Base-by-base conservation (phyloP, 2,329 filamentous ascomycete genomes). In the Ophiognomonia clavigignenti-juglandacearum region DNA sequence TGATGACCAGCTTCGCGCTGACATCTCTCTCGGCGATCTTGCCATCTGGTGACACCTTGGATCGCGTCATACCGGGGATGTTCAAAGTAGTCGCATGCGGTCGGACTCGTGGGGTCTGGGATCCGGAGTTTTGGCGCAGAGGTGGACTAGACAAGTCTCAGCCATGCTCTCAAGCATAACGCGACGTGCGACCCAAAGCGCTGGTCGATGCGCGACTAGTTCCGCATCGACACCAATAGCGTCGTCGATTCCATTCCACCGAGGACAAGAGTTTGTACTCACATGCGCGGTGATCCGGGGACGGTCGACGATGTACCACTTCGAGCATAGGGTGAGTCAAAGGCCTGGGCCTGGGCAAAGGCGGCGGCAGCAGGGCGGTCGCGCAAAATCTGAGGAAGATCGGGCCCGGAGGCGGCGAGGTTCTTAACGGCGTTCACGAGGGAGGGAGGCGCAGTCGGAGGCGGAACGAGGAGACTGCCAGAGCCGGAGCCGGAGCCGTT, bases 51-150 rank as follows among this genome's bases (percentile, higher is more conserved):
- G 93, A 98, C 40, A 95, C 89, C 61, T 89, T 89, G 51, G 92
- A 97, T 61, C 90, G 86, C 50, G 93, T 98, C 74, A 98, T 83
- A 55, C 93, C 93, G 48, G 93, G 93, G 51, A 98, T 96, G 65
- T 96, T 95, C 59, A 97, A 83, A 13, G 93, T 96, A 14, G 93
- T 97, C 9, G 93, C 90, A 66, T 95, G 89, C 19, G 84, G 78
- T 54, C 85, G 82, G 40, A 89, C 78, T 54, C 86, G 78, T 23
- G 91, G 90, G 6, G 91, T 95, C 22, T 83, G 82, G 42, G 75
- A 77, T 49, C 85, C 85, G 10, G 88, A 93, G 58, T 85, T 87
- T 60, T 86, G 84, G 60, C 86, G 73, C 51, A 83, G 65, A 1
- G 85, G 82, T 41, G 78, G 79, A 57, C 86, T 88, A 42, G 45